Conservation (phyloP, 78 protist genomes). For the slime mould (Dictyostelium discoideum) region dicty_2.7 NC_007089.4:5983001-5983500, state of each 20-base stretch:
- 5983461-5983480: slow-evolving; percentile 80
- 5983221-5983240: slow-evolving; percentile 94
- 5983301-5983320: slow-evolving; percentile 89
- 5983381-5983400: slow-evolving; percentile 92
- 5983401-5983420: slow-evolving; percentile 91
- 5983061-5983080: too few species aligned
- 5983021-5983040: too few species aligned
- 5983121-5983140: background rate
- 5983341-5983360: slow-evolving; percentile 93
- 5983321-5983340: slow-evolving; percentile 94
- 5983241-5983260: slow-evolving; percentile 96
- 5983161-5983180: slow-evolving; percentile 41
- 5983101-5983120: too few species aligned
- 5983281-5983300: slow-evolving; percentile 95
- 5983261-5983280: slow-evolving; percentile 86
- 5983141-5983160: slow-evolving; percentile 35
- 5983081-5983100: too few species aligned
- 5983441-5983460: slow-evolving; percentile 85
- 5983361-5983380: slow-evolving; percentile 95
- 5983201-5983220: slow-evolving; percentile 85
- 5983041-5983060: too few species aligned
- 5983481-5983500: slow-evolving; percentile 74
- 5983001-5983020: too few species aligned
- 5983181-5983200: background rate
- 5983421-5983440: slow-evolving; percentile 96